Evolutionary conservation across 2,329 filamentous ascomycete species (phyloP), one percentile per base, ranked within the genome.

Genomic region (Colletotrichum trifolii): DNA sequence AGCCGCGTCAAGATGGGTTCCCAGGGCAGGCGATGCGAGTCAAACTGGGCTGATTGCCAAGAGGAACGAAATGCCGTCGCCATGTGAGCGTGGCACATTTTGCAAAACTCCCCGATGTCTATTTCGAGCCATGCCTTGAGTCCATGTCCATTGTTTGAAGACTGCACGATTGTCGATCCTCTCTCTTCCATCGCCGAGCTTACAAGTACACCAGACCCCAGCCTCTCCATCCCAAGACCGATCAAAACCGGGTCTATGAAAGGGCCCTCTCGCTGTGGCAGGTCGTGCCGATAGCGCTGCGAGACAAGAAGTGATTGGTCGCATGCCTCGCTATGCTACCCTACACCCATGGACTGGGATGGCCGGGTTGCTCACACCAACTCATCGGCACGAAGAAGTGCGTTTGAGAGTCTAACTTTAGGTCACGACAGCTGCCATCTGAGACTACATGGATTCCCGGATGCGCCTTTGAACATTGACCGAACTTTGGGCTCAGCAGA

Each of bases 321-420:
- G 60, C 54, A 53, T 59, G 48, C 35, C 35, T 42, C 36, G 25
- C 13, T 38, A 17, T 50, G 40, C 54, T 36, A 40, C 40, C 9
- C 7, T 39, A 59, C 46, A 43, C 34, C 47, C 10, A 40, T 47
- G 33, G 54, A 10, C 39, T 8, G 45, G 17, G 33, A 33, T 35
- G 17, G 12, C n/a, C 8, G 54, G 39, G n/a, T 12, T 13, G 17
- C 11, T 15, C 17, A 3, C 35, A 25, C 35, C 47, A 46, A 62
- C 56, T 65, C 46, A 52, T 47, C 52, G 12, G 13, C 12, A 17
- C 25, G 25, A 62, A 1, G 9, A 55, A 42, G 35, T 13, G 40
- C 36, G 62, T 65, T 62, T 65, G 38, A 62, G 52, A 65, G 34
- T 65, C 62, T 62, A 65, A 47, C 49, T 64, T 64, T 64, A 64